A percentile compares a stretch with the other conserved stretches of the same genome.
Evolutionary conservation across 768 basidiomycete genomes (phyloP).

Genomic region (Panellus pusillus): DNA sequence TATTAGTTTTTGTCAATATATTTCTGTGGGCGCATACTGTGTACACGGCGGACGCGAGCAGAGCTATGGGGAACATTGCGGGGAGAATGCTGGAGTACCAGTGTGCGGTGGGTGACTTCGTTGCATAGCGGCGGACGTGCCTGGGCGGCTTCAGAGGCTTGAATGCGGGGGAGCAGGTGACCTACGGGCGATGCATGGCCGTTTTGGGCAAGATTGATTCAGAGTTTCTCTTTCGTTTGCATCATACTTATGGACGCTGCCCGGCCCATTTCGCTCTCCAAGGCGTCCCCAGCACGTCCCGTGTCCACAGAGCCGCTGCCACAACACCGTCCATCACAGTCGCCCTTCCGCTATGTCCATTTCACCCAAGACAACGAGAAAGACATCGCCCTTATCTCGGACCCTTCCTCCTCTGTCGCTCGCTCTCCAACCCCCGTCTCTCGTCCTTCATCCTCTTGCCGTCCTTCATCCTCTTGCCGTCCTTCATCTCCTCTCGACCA

Average conservation of each 20-base stretch:
- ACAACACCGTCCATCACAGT: conserved; percentile 30
- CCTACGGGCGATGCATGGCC: neutral
- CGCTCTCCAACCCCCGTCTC: too few relatives aligned
- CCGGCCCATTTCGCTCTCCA: conserved; percentile 30
- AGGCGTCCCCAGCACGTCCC: conserved; percentile 25
- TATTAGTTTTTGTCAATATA: neutral
- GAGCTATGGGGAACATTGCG: conserved; percentile 74
- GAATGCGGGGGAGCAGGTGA: neutral
- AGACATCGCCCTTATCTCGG: conserved; percentile 26
- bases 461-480: conserved; percentile 10
- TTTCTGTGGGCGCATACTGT: conserved; percentile 43
- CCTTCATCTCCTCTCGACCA: neutral
- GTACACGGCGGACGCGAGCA: conserved; percentile 80
- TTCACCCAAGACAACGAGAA: conserved; percentile 28
- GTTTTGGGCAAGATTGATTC: neutral
- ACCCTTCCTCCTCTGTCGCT: conserved; percentile 1
- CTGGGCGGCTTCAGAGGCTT: too few relatives aligned
- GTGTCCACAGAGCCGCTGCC: conserved; percentile 26
- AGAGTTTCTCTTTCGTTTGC: too few relatives aligned
- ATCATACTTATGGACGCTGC: conserved; percentile 32
- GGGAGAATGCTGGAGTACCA: conserved; percentile 76
- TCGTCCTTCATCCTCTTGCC: too few relatives aligned
- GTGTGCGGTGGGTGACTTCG: conserved; percentile 54
- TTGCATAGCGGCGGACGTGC: neutral
- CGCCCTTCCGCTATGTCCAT: conserved; percentile 36